Percentiles rank a stretch among this genome's conserved stretches.
Evolutionary conservation across 352 stramenopile genomes (phyloP).

Genomic region (Globisporangium canariense): DNA sequence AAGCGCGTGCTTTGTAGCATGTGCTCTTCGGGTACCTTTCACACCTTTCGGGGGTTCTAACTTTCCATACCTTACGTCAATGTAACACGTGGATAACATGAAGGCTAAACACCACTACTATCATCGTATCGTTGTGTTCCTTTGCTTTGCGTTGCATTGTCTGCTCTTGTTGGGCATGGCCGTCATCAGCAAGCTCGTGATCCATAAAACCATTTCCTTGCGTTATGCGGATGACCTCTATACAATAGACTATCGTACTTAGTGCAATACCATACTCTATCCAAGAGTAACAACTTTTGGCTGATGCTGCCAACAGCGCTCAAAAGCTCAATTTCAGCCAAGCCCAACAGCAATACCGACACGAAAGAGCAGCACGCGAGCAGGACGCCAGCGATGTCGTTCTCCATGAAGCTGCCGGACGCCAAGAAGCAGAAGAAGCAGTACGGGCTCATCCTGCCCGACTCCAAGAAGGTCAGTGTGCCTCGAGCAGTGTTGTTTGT

Average conservation of each 20-base stretch:
- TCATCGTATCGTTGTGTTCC: no score
- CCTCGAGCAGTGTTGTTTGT: background rate
- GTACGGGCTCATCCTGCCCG: constrained; percentile 22
- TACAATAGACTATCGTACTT: constrained; percentile 11
- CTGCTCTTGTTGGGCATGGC: no score
- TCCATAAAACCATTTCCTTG: background rate
- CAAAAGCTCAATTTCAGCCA: background rate
- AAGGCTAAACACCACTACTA: constrained; percentile 21
- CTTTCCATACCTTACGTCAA: constrained; percentile 1
- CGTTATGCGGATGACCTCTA: background rate
- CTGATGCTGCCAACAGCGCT: background rate
- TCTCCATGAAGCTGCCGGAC: constrained; percentile 32
- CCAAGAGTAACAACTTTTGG: background rate
- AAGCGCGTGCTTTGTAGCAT: constrained; percentile 15
- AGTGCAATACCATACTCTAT: background rate
- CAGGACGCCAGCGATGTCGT: constrained; percentile 17
- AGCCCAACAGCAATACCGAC: background rate
- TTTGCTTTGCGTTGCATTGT: no score
- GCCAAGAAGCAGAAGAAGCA: constrained; percentile 26
- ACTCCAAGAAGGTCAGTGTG: constrained; percentile 12
- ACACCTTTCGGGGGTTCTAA: constrained; percentile 7
- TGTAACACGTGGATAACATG: constrained; percentile 8
- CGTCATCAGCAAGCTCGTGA: background rate
- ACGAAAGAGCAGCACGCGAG: background rate
- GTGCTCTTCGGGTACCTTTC: constrained; percentile 1